Evolutionary conservation across 805 yeast species (phyloP).

Genomic region (Yarrowia keelungensis): DNA sequence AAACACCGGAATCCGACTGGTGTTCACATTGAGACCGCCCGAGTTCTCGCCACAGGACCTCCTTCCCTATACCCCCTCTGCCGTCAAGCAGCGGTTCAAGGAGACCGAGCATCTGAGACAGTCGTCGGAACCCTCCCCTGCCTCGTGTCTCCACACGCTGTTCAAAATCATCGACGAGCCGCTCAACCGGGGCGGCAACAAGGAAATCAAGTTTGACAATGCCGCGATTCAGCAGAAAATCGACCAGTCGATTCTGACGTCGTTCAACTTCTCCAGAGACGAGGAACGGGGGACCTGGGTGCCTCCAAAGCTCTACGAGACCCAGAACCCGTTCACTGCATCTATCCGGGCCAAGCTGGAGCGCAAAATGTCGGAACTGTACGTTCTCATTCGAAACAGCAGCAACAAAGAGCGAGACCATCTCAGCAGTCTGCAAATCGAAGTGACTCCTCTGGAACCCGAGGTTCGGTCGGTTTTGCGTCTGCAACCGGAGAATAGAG

Average conservation of each 20-base stretch:
- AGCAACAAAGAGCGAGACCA: slow-evolving; percentile 13
- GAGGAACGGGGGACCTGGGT: slow-evolving; percentile 40
- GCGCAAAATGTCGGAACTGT: slow-evolving; percentile 41
- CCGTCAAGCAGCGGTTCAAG: slow-evolving; percentile 61
- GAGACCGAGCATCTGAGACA: slow-evolving; percentile 45
- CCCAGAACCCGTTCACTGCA: slow-evolving; percentile 40
- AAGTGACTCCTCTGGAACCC: slow-evolving; percentile 30
- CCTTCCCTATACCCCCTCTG: slow-evolving; percentile 56
- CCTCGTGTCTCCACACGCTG: slow-evolving; percentile 66
- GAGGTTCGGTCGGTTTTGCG: neutral
- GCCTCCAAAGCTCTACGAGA: slow-evolving; percentile 44
- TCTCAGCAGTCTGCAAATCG: slow-evolving; percentile 16
- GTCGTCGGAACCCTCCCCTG: slow-evolving; percentile 58
- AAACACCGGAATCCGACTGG: slow-evolving; percentile 42
- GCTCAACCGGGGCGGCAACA: slow-evolving; percentile 57
- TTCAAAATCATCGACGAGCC: slow-evolving; percentile 74
- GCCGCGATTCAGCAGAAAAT: slow-evolving; percentile 63
- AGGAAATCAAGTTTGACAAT: slow-evolving; percentile 62
- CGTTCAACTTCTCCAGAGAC: slow-evolving; percentile 43
- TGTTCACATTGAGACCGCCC: slow-evolving; percentile 44
- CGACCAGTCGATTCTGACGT: slow-evolving; percentile 59
- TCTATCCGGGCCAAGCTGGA: slow-evolving; percentile 39
- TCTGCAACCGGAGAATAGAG: neutral
- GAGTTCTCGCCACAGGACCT: slow-evolving; percentile 58
- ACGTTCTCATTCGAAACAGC: slow-evolving; percentile 9